Base-by-base conservation (phyloP, 176 grass and related monocot genomes). In the Lolium perenne region DNA sequence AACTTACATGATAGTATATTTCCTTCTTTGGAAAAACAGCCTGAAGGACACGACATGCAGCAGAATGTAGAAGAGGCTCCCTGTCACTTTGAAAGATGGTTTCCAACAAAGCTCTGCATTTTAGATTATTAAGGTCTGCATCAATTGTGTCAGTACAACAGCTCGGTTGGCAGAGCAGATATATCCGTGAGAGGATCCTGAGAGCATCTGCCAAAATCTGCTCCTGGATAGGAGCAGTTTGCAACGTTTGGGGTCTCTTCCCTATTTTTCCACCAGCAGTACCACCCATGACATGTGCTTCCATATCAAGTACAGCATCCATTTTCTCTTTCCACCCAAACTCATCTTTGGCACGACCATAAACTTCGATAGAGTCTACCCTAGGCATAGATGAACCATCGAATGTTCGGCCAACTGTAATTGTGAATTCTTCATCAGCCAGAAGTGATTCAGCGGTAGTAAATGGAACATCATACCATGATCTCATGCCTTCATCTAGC, bases 261-360 rank as follows among this genome's bases (percentile, higher is more conserved):
- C 87, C 92, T 50, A 80, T 79, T 69, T 80, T 89, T 54, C 66
- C 85, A 66, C 71, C 78, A 86, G 80, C 70, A 80, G 76, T 86
- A 54, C 74, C 77, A 83, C 77, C 90, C 79, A 89, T 72, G 21
- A 83, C 86, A 88, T 92, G 81, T 38, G 82, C 90, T 89, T 98
- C 93, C 90, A 95, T 92, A 87, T 95, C 94, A 55, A 98, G 90
- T 63, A 89, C 88, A 83, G 90, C 96, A 81, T 98, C 93, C 93
- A 98, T 94, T 90, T 98, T 98, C 82, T 98, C 96, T 88, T 98
- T 98, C 91, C 96, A 98, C 69, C 96, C 96, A 98, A 98, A 98
- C 80, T 98, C 96, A 82, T 98, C 93, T 89, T 95, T 98, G 38
- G 91, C 83, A 60, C 91, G 90, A 80, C 96, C 91, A 90, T 98